Conservation (phyloP, 371 early-diverging fungal species). For the Cokeromyces recurvatus region DNA sequence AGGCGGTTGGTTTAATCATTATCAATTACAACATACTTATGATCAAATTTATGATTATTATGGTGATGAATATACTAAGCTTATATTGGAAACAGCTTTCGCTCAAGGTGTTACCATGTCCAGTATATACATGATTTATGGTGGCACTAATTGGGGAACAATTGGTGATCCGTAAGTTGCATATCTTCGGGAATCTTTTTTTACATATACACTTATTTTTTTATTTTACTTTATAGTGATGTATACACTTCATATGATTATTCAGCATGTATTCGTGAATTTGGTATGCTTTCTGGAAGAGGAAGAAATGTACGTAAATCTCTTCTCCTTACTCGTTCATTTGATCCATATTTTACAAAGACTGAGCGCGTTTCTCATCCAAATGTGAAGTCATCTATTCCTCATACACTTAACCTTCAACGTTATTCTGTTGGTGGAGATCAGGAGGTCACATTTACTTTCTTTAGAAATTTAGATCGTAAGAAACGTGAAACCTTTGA, state of each 20-base stretch:
- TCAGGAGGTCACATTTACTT: constrained; percentile 51
- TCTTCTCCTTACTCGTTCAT: constrained; percentile 60
- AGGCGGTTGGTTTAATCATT: constrained; percentile 82
- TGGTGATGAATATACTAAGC: constrained; percentile 67
- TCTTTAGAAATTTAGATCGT: constrained; percentile 68
- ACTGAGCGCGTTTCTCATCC: constrained; percentile 45
- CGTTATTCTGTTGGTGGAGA: constrained; percentile 32
- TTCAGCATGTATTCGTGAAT: constrained; percentile 76
- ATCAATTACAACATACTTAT: constrained; percentile 60
- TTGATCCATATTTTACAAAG: constrained; percentile 51
- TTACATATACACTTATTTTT: too few relatives aligned
- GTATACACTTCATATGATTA: constrained; percentile 81
- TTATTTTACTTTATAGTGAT: too few relatives aligned
- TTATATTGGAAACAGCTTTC: constrained; percentile 56
- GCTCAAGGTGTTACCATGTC: constrained; percentile 71
- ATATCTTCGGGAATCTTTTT: too few relatives aligned
- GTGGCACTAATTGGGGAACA: constrained; percentile 86
- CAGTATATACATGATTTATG: constrained; percentile 74
- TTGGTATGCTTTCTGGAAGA: constrained; percentile 65
- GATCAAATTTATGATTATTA: constrained; percentile 69
- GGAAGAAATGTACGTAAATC: constrained; percentile 63
- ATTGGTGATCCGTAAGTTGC: constrained; percentile 71
- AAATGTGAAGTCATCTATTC: constrained; percentile 36
- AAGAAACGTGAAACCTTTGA: constrained; percentile 44
- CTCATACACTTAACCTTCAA: constrained; percentile 49